Conservation (phyloP, 306 rosid species). For the Quercus engelmannii region DNA sequence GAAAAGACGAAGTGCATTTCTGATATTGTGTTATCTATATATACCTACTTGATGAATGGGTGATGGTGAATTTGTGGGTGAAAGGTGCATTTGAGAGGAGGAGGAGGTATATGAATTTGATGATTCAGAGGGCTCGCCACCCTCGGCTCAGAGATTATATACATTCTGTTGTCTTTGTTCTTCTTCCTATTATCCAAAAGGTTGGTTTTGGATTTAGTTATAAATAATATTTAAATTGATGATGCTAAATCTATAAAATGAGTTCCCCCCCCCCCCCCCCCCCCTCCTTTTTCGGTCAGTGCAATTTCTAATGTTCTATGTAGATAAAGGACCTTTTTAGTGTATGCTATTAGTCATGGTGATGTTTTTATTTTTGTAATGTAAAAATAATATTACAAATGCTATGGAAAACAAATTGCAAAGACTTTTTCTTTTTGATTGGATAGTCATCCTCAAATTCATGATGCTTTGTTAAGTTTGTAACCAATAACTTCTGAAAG, state of each 20-base stretch:
- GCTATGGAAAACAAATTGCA: background rate
- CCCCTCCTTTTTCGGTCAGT: background rate
- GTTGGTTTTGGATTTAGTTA: slow-evolving; percentile 31
- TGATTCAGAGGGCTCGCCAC: slow-evolving; percentile 76
- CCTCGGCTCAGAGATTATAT: slow-evolving; percentile 83
- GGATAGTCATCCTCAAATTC: background rate
- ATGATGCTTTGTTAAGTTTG: background rate
- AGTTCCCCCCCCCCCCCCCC: too few relatives aligned
- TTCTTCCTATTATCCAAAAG: slow-evolving; percentile 72
- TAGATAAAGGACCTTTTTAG: background rate
- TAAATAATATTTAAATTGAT: slow-evolving; percentile 1
- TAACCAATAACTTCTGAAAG: background rate
- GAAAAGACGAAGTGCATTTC: too few relatives aligned
- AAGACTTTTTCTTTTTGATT: background rate
- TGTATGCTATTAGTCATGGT: background rate
- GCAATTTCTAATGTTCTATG: background rate
- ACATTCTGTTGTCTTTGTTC: slow-evolving; percentile 64
- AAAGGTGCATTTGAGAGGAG: slow-evolving; percentile 85
- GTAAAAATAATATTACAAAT: background rate
- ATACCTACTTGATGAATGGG: background rate
- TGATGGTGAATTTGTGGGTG: slow-evolving; percentile 3
- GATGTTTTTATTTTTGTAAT: background rate
- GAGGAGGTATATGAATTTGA: slow-evolving; percentile 77
- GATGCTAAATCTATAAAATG: background rate
- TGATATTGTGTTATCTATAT: too few relatives aligned